Base-by-base conservation (phyloP, 179 eudicot genomes). In the Heliamphora pulchella region DNA sequence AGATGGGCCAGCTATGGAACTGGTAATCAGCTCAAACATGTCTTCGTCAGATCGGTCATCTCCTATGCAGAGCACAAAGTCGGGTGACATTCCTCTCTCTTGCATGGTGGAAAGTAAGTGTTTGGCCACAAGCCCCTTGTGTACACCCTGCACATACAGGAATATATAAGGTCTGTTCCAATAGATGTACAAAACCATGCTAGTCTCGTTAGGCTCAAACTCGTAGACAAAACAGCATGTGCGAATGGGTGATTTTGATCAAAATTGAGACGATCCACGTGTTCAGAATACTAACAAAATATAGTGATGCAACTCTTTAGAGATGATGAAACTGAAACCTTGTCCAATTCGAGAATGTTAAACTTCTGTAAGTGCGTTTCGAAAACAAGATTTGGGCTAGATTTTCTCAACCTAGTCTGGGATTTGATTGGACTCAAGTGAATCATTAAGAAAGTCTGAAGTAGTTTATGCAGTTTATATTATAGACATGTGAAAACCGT, bases 1-100 rank as follows among this genome's bases (percentile, higher is more conserved):
- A 1, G 89, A 84, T 7, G 86, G 83, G 8, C 86, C 88, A 2
- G 83, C 75, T 50, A 76, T 83, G n/a, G 92, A 88, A 57, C 83
- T 88, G 79, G 82, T 64, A 58, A 89, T 87, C 75, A 85, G 87
- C 87, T 87, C 92, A 70, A 88, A 89, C 92, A 89, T 89, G 80
- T 89, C 92, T 82, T 89, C 92, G 14, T 89, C 92, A 11, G 92
- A 89, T 79, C 92, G 87, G 75, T 89, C 92, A 44, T 89, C 92
- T 6, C 92, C 92, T 0, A 89, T 88, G 80, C 91, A 89, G 14
- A 89, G 78, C 17, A 89, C 89, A 31, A 89, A 89, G 78, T 89
- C 89, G 3, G 91, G 91, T 65, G 83, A 82, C 89, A 89, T 87
- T 74, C 79, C 89, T 72, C 81, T 88, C 64, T 81, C 83, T 77